phyloP scores from a whole-genome alignment of 1,284 basidiomycete genomes.

The Marasmius oreades region DNA sequence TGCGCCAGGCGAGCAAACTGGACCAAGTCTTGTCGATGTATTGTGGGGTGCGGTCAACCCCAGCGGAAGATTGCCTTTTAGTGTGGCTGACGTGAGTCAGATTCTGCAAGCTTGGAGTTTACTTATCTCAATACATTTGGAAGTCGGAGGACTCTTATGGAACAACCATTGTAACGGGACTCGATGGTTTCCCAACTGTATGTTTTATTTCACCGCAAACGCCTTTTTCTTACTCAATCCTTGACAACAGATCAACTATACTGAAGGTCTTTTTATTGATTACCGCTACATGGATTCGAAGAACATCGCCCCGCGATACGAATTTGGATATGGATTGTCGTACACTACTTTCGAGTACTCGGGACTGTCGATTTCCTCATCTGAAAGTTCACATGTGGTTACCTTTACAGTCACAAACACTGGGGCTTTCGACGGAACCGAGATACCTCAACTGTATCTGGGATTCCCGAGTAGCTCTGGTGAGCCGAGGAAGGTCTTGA shows the following conservation, averaged over 20 bases:
- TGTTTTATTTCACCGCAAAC: slow-evolving; percentile 43
- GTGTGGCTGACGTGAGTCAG: slow-evolving; percentile 46
- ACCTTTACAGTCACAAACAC: slow-evolving; percentile 50
- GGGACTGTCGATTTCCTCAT: slow-evolving; percentile 37
- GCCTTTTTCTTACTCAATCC: slow-evolving; percentile 3
- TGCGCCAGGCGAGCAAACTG: slow-evolving; percentile 62
- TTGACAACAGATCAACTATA: slow-evolving; percentile 34
- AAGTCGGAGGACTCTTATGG: slow-evolving; percentile 38
- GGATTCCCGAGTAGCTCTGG: slow-evolving; percentile 39
- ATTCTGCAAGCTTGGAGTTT: slow-evolving; percentile 10
- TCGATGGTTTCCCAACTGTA: slow-evolving; percentile 38
- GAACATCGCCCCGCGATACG: slow-evolving; percentile 52
- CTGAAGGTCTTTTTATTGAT: slow-evolving; percentile 52
- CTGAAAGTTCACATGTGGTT: slow-evolving; percentile 32
- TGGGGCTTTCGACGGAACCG: slow-evolving; percentile 47
- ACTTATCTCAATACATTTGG: neutral
- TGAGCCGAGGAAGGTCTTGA: slow-evolving; percentile 32
- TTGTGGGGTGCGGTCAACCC: slow-evolving; percentile 55
- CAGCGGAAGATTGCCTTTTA: slow-evolving; percentile 58
- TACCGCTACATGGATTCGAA: slow-evolving; percentile 68
- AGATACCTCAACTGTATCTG: slow-evolving; percentile 55
- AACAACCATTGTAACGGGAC: slow-evolving; percentile 37
- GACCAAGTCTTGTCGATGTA: slow-evolving; percentile 57
- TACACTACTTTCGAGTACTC: slow-evolving; percentile 76
- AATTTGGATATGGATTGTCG: slow-evolving; percentile 79